Base-by-base conservation (phyloP, 371 early-diverging fungal species). In the Haplosporangium sp. region DNA sequence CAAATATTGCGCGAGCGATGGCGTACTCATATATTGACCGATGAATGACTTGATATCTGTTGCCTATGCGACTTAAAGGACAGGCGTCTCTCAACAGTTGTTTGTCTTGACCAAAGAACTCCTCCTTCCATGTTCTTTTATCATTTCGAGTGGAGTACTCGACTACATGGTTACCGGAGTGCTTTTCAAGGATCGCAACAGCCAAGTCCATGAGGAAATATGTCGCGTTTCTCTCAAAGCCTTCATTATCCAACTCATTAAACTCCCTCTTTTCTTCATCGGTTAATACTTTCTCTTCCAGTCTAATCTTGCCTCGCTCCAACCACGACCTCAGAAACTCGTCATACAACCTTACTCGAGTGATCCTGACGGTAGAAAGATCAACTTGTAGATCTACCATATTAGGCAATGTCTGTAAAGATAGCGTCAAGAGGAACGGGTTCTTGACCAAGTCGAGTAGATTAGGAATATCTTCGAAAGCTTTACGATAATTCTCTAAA, bases 281-380 rank as follows among this genome's bases (percentile, higher is more conserved):
- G 10, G 34, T 37, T 7, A n/a, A 19, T 4, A 34, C 4, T 48
- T 9, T 48, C 56, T 56, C 56, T 11, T 34, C 3, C 34, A 60
- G 58, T 13, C 58, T 44, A 4, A 15, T n/a, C 7, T 44, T 57
- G 58, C 42, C 47, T 38, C 42, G 10, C 34, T 44, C 66, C 15
- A 66, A n/a, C 66, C 66, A 66, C 6, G 5, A 20, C 0, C 45
- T 15, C 2, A 66, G n/a, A 17, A 66, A 66, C 38, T 6, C 3
- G 17, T 67, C 67, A n/a, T 67, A 67, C 20, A 67, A 56, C n/a
- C 0, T 5, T 8, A 60, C 50, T n/a, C 67, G 67, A 13, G 60
- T 60, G 4, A 61, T 13, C 19, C 27, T 48, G 40, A 60, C n/a
- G 1, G 9, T 11, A 8, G 58, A 6, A 2, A 60, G 52, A 5